phyloP scores from a whole-genome alignment of 2,329 filamentous ascomycete species.

The Colletotrichum sp. region DNA sequence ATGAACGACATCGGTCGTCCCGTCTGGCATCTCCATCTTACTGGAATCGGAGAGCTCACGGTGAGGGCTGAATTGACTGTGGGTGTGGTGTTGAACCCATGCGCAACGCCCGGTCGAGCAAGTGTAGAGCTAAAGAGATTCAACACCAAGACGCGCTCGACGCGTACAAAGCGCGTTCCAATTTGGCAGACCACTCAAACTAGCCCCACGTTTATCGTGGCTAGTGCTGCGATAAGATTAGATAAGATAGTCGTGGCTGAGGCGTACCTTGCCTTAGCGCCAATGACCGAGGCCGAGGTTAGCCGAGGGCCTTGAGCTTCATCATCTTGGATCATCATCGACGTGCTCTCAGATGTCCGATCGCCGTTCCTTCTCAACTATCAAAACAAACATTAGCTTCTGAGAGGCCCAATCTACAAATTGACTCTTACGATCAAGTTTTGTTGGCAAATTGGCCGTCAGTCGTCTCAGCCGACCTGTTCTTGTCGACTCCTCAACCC shows the following conservation, averaged over 20 bases:
- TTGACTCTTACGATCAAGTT: background rate
- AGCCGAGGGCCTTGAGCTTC: conserved; percentile 33
- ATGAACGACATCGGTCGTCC: conserved; percentile 71
- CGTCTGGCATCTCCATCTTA: conserved; percentile 62
- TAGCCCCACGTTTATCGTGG: background rate
- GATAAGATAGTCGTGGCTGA: background rate
- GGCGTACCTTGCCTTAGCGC: background rate
- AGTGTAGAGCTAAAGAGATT: background rate
- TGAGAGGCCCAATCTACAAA: background rate
- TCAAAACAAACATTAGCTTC: background rate
- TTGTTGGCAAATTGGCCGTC: background rate
- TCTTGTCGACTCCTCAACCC: background rate
- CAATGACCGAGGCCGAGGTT: conserved; percentile 44
- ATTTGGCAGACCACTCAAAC: background rate
- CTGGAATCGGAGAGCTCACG: background rate
- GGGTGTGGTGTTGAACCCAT: background rate
- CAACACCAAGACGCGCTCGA: background rate
- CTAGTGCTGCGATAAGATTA: background rate
- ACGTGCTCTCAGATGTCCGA: conserved; percentile 3
- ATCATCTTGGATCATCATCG: conserved; percentile 7
- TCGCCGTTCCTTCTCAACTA: background rate
- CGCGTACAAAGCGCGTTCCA: conserved; percentile 11
- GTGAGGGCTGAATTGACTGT: background rate
- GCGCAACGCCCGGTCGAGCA: background rate
- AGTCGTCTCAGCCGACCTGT: background rate